Evolutionary conservation across 371 early-diverging fungal species (phyloP).

Genomic region (Mycotypha africana): DNA sequence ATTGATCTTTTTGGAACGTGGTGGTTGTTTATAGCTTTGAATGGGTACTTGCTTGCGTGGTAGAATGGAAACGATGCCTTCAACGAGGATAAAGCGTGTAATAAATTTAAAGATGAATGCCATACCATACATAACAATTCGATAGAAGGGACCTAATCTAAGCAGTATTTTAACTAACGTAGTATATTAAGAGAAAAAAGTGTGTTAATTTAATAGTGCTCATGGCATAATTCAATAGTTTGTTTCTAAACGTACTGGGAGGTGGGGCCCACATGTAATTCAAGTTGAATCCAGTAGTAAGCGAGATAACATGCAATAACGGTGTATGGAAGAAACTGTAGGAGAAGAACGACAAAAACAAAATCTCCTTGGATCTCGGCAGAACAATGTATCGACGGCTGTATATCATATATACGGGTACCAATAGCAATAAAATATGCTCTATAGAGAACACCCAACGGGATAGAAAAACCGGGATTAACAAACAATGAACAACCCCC

Average conservation of each 20-base stretch:
- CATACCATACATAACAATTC: conserved; percentile 32
- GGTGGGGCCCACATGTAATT: conserved; percentile 60
- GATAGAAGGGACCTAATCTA: conserved; percentile 33
- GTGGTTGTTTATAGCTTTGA: too few species aligned
- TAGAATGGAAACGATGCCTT: conserved; percentile 8
- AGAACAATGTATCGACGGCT: conserved; percentile 51
- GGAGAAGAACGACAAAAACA: conserved; percentile 48
- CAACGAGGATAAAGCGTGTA: conserved; percentile 24
- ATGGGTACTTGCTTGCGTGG: conserved; percentile 10
- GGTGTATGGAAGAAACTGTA: conserved; percentile 56
- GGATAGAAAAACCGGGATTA: too few species aligned
- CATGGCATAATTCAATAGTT: too few species aligned
- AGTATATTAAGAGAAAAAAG: neutral
- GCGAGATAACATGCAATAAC: conserved; percentile 44
- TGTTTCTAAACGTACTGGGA: conserved; percentile 25
- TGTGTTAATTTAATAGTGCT: too few species aligned
- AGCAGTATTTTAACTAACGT: conserved; percentile 36
- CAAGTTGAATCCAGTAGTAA: conserved; percentile 50
- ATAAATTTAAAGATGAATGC: conserved; percentile 24
- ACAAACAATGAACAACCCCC: too few species aligned
- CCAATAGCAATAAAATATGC: conserved; percentile 45
- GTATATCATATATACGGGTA: conserved; percentile 57
- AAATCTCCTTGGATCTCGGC: conserved; percentile 45
- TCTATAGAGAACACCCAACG: conserved; percentile 36
- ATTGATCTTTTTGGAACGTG: too few species aligned